Base-by-base conservation (phyloP, 106 monocot species). In the Cymbidium sinense region DNA sequence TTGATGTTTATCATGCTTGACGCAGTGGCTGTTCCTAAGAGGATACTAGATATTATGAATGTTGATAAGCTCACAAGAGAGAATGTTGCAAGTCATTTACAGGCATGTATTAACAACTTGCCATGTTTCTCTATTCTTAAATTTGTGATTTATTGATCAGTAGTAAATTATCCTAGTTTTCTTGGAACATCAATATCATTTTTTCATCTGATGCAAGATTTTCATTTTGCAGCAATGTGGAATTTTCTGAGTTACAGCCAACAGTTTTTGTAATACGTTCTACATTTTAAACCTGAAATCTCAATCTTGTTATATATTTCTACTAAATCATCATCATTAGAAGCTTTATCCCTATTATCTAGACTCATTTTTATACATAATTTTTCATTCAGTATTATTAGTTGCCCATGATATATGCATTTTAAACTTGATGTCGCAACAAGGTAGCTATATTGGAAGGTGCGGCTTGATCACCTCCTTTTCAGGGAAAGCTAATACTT, bases 31-130 rank as follows among this genome's bases (percentile, higher is more conserved):
- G 88, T 88, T 70, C 91, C 91, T 34, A 88, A 91, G 78, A 83
- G 82, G 71, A 91, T 91, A 72, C 82, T 91, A 17, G 91, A 91
- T 62, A 81, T 91, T 44, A 91, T 91, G 91, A 91, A 91, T 73
- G 91, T 88, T 15, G 91, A 91, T 35, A 86, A 76, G 64, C 83
- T 91, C 23, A 91, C 91, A 21, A 81, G 91, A 78, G 88, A 88
- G 76, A 91, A 91, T 78, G 91, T 91, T 79, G 91, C 91, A 47
- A 91, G 91, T 69, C 91, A 91, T 84, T 82, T 91, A 52, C 91
- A 91, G 84, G 91, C 37, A 82, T 73, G 72, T 41, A n/a, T 78
- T 61, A 4, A n/a, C 35, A 37, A 31, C 51, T 35, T 61, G 2
- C 64, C 23, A 62, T n/a, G 2, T 77, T 34, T 23, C 7, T 58